Conservation (phyloP, 1,284 basidiomycete species). For the Boletus smithii region DNA sequence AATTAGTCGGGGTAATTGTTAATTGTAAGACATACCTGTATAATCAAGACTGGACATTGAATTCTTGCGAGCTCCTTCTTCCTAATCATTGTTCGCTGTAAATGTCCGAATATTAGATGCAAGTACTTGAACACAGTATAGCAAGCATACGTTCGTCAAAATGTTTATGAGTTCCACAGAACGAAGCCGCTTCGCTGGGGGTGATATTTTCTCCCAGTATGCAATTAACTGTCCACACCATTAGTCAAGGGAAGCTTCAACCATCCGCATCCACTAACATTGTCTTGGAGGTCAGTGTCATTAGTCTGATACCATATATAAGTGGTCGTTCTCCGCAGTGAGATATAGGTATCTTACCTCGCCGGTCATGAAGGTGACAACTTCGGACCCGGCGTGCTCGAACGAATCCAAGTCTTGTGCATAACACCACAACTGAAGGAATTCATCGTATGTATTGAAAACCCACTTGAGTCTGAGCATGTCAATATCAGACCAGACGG, state of each 20-base stretch:
- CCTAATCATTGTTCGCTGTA: slow-evolving; percentile 52
- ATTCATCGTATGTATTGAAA: slow-evolving; percentile 58
- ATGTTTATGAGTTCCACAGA: slow-evolving; percentile 53
- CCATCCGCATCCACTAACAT: slow-evolving; percentile 27
- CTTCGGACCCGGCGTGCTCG: slow-evolving; percentile 61
- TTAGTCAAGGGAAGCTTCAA: slow-evolving; percentile 15
- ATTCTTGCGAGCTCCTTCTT: slow-evolving; percentile 49
- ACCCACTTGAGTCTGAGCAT: slow-evolving; percentile 51
- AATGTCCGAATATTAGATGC: not conserved
- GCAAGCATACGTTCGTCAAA: slow-evolving; percentile 52
- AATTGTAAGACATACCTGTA: slow-evolving; percentile 50
- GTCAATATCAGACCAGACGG: slow-evolving; percentile 7
- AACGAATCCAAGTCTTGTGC: slow-evolving; percentile 64
- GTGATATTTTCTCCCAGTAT: slow-evolving; percentile 56
- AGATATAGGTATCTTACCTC: slow-evolving; percentile 29
- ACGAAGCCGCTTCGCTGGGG: slow-evolving; percentile 51
- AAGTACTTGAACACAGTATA: slow-evolving; percentile 1
- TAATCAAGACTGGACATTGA: slow-evolving; percentile 62
- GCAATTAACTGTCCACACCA: slow-evolving; percentile 48
- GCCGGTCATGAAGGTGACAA: slow-evolving; percentile 53
- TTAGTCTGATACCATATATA: slow-evolving; percentile 39
- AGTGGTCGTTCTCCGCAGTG: slow-evolving; percentile 1
- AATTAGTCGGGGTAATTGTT: not conserved
- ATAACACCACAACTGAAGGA: slow-evolving; percentile 60
- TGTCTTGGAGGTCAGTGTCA: slow-evolving; percentile 57